Conservation (phyloP, 2,329 filamentous ascomycete species). For the Fusarium equiseti region DNA sequence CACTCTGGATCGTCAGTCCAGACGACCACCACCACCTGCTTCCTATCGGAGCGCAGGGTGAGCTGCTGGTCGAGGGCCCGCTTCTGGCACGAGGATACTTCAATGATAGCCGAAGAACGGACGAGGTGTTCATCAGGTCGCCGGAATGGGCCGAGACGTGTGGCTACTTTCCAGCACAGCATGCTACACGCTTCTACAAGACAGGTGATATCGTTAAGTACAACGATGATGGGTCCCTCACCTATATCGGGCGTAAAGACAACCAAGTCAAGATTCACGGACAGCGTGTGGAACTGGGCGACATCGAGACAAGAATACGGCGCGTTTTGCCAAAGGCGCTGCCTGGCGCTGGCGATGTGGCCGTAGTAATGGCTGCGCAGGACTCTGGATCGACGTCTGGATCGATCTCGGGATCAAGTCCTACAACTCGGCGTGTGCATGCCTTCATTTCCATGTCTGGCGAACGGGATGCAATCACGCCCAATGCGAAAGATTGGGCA, state of each 20-base stretch:
- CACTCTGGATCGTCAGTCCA: constrained; percentile 17
- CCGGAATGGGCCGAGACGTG: constrained; percentile 2
- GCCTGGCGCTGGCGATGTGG: constrained; percentile 9
- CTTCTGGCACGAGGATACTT: constrained; percentile 21
- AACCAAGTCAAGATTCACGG: constrained; percentile 46
- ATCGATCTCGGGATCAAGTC: not conserved
- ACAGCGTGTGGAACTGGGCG: constrained; percentile 44
- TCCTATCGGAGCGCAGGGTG: constrained; percentile 20
- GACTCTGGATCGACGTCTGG: constrained; percentile 1
- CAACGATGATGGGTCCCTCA: constrained; percentile 28
- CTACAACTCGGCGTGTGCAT: constrained; percentile 3
- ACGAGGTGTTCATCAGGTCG: constrained; percentile 2
- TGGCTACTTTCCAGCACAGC: constrained; percentile 7
- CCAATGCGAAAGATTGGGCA: constrained; percentile 2
- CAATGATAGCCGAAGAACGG: constrained; percentile 56
- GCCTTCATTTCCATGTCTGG: constrained; percentile 6
- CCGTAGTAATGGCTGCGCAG: constrained; percentile 5
- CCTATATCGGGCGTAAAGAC: constrained; percentile 42
- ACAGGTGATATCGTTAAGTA: constrained; percentile 37
- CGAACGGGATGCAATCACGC: constrained; percentile 3
- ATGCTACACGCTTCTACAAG: constrained; percentile 26
- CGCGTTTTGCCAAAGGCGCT: not conserved
- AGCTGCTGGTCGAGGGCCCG: constrained; percentile 24
- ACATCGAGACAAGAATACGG: constrained; percentile 37
- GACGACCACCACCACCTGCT: constrained; percentile 25